These are phyloP conservation scores for Strombidium stylifer DNA, from an alignment of 73 alveolate genomes.

Conservation along the genomic window DNA sequence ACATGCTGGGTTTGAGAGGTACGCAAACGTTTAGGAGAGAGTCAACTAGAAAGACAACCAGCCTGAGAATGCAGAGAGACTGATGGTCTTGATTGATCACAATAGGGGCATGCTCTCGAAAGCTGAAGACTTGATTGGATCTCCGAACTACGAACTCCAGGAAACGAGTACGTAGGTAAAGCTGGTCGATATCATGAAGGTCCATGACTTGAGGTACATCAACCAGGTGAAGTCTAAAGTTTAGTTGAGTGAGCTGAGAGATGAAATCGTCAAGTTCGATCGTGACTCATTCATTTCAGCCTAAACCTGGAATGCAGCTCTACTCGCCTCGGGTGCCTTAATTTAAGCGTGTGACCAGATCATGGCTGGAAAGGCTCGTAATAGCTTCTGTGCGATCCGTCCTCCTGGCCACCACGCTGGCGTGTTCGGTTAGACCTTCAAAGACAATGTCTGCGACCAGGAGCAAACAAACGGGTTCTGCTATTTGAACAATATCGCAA, in stretches of 20 bases:
- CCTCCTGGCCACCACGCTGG: conserved; percentile 98
- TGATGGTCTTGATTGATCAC: conserved; percentile 38
- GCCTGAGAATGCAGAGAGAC: conserved; percentile 66
- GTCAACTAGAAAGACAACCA: conserved; percentile 21
- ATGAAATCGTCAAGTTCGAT: conserved; percentile 19
- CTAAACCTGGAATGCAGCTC: conserved; percentile 58
- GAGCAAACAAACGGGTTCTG: conserved; percentile 91
- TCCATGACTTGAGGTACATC: conserved; percentile 32
- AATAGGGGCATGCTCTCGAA: conserved; percentile 45
- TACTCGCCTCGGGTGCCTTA: conserved; percentile 90
- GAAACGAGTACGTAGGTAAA: neutral
- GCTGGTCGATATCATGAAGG: conserved; percentile 15
- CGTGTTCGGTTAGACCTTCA: conserved; percentile 59
- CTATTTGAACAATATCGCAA: conserved; percentile 89
- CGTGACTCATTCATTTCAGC: conserved; percentile 58
- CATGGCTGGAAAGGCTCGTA: conserved; percentile 67
- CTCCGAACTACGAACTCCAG: neutral
- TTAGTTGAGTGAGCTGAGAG: neutral
- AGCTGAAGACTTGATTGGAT: conserved; percentile 8
- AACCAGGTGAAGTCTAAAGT: conserved; percentile 9
- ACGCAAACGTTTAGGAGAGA: neutral
- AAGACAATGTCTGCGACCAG: neutral
- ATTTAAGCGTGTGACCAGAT: conserved; percentile 86
- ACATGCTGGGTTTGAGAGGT: conserved; percentile 55
- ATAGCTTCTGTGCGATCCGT: conserved; percentile 92